A percentile compares a stretch with the other conserved stretches of the same genome.
These are phyloP conservation scores for Tetrahymena malaccensis DNA, from an alignment of 73 alveolate genomes.

Conservation along the genomic window DNA sequence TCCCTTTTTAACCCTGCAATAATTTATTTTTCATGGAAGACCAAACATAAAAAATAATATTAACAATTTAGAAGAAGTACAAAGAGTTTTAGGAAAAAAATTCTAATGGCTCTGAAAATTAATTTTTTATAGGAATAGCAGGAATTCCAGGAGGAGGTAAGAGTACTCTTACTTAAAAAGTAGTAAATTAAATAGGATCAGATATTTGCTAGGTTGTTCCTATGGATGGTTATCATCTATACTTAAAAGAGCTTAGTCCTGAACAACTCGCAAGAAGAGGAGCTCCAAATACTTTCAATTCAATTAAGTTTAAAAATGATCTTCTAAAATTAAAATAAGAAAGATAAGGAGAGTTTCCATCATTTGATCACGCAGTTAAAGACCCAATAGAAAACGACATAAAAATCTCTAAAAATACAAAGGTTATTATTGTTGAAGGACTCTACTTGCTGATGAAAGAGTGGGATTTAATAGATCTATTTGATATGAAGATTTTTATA, in stretches of 20 bases:
- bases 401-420: not conserved
- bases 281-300: conserved; percentile 31
- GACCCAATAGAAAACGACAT: conserved; percentile 34
- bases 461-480: not conserved
- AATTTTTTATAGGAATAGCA: conserved; percentile 18
- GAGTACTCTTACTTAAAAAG: conserved; percentile 3
- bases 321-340: not conserved
- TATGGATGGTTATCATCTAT: conserved; percentile 39
- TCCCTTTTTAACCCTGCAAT: not conserved
- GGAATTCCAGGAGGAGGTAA: conserved; percentile 44
- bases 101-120: not conserved
- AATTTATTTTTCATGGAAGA: not conserved
- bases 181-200: not conserved
- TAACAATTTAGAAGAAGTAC: not conserved
- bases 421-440: conserved; percentile 25
- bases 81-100: not conserved
- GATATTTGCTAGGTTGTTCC: conserved; percentile 9
- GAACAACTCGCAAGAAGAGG: conserved; percentile 32
- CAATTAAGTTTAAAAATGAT: conserved; percentile 4
- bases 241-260: conserved; percentile 13
- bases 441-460: conserved; percentile 24
- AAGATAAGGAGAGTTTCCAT: conserved; percentile 11
- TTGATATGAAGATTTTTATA: conserved; percentile 20
- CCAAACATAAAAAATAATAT: not conserved
- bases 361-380: conserved; percentile 20